Conservation (phyloP, 2,329 filamentous ascomycete species). For the Metarhizium album region DNA sequence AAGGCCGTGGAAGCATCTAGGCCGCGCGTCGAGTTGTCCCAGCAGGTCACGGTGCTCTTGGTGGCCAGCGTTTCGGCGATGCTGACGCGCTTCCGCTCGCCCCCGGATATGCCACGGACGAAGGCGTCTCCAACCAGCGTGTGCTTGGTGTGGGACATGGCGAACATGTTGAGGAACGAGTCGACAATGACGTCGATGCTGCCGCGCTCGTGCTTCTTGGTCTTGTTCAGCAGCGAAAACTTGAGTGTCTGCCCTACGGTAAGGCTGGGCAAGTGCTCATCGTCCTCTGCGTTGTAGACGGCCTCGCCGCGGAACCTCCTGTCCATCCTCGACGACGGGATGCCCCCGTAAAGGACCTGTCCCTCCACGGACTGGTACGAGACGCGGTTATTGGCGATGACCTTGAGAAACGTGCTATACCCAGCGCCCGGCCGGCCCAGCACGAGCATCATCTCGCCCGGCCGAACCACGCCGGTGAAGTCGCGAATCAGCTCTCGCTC, state of each 20-base stretch:
- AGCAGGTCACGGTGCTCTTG: constrained; percentile 62
- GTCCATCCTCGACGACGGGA: constrained; percentile 55
- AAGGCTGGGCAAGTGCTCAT: constrained; percentile 61
- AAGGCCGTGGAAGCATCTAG: constrained; percentile 69
- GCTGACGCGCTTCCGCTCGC: constrained; percentile 69
- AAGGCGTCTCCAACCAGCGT: constrained; percentile 66
- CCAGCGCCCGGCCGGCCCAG: constrained; percentile 64
- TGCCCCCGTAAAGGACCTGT: constrained; percentile 48
- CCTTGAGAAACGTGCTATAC: constrained; percentile 68
- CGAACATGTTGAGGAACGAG: constrained; percentile 66
- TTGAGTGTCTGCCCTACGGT: constrained; percentile 70
- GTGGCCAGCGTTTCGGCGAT: constrained; percentile 70
- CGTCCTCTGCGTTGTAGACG: constrained; percentile 69
- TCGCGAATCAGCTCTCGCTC: constrained; percentile 11
- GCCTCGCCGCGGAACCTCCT: constrained; percentile 65
- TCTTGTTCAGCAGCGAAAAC: constrained; percentile 68
- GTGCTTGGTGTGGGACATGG: constrained; percentile 63
- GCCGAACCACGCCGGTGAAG: constrained; percentile 24
- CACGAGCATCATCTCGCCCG: constrained; percentile 28
- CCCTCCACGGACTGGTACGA: constrained; percentile 57
- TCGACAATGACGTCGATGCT: constrained; percentile 55
- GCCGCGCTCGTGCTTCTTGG: constrained; percentile 50
- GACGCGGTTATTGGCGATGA: constrained; percentile 52
- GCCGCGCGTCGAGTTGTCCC: constrained; percentile 75
- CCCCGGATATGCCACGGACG: constrained; percentile 65